phyloP scores from a whole-genome alignment of 108 stramenopile genomes.

The Bacterosira constricta region DNA sequence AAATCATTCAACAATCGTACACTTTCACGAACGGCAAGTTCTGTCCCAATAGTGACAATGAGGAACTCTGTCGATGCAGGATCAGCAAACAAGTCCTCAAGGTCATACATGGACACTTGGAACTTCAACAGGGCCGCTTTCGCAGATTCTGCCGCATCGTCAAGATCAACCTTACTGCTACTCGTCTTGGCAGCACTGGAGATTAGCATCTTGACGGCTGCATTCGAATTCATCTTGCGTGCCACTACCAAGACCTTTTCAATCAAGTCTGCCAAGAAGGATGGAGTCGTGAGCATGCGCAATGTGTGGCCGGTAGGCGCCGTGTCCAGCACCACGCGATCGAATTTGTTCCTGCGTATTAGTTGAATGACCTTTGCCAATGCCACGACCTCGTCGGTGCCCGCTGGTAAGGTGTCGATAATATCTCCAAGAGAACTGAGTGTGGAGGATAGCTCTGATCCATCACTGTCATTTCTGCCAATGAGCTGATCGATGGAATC shows the following conservation, averaged over 20 bases:
- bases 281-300: constrained; percentile 87
- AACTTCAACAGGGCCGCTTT: constrained; percentile 80
- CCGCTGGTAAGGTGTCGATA: constrained; percentile 89
- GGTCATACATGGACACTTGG: constrained; percentile 88
- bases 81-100: constrained; percentile 89
- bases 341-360: constrained; percentile 83
- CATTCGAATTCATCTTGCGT: constrained; percentile 74
- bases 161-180: constrained; percentile 54
- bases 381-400: constrained; percentile 94
- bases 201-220: constrained; percentile 65
- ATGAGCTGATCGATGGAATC: constrained; percentile 74
- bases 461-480: constrained; percentile 46
- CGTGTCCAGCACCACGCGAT: constrained; percentile 94
- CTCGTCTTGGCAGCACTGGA: constrained; percentile 26
- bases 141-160: constrained; percentile 63
- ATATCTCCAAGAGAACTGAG: constrained; percentile 76
- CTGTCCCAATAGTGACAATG: constrained; percentile 90
- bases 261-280: constrained; percentile 82
- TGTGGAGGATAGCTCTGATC: constrained; percentile 54
- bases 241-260: constrained; percentile 72
- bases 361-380: constrained; percentile 89
- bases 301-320: constrained; percentile 97
- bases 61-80: constrained; percentile 85
- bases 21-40: constrained; percentile 88
- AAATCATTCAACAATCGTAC: constrained; percentile 82